These are phyloP conservation scores for Gossypium gossypioides DNA, from an alignment of 441 rosid species.

Conservation along the genomic window DNA sequence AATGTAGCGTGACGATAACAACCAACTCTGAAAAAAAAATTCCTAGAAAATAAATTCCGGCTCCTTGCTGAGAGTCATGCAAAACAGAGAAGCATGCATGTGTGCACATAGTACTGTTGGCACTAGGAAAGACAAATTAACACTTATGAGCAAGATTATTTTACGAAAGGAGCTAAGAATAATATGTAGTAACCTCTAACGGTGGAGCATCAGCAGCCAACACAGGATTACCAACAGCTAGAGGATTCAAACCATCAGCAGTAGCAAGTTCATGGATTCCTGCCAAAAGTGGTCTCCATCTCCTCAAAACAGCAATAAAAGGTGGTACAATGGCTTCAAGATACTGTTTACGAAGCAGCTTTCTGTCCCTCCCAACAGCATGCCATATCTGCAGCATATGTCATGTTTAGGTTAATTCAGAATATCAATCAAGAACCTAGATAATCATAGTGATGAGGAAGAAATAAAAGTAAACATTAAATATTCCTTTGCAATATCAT, in stretches of 20 bases:
- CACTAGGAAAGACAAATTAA: constrained; percentile 14
- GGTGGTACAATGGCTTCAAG: constrained; percentile 93
- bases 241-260: constrained; percentile 96
- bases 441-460: constrained; percentile 10
- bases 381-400: constrained; percentile 69
- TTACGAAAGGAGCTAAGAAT: constrained; percentile 5
- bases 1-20: constrained; percentile 2
- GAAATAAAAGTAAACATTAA: neutral
- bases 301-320: constrained; percentile 86
- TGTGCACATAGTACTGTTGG: neutral
- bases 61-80: neutral
- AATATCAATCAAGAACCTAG: constrained; percentile 16
- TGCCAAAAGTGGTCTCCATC: constrained; percentile 96
- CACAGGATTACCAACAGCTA: constrained; percentile 81
- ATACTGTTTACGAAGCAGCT: constrained; percentile 80
- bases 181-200: constrained; percentile 54
- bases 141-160: constrained; percentile 11
- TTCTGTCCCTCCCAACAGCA: constrained; percentile 80
- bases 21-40: neutral
- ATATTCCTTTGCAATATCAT: constrained; percentile 8
- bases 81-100: neutral
- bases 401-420: neutral
- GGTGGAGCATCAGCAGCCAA: constrained; percentile 91
- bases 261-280: constrained; percentile 98
- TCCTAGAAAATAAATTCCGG: neutral